Evolutionary conservation across 106 monocot species (phyloP), one percentile per base, ranked within the genome.

Genomic region (Ottelia alismoides): DNA sequence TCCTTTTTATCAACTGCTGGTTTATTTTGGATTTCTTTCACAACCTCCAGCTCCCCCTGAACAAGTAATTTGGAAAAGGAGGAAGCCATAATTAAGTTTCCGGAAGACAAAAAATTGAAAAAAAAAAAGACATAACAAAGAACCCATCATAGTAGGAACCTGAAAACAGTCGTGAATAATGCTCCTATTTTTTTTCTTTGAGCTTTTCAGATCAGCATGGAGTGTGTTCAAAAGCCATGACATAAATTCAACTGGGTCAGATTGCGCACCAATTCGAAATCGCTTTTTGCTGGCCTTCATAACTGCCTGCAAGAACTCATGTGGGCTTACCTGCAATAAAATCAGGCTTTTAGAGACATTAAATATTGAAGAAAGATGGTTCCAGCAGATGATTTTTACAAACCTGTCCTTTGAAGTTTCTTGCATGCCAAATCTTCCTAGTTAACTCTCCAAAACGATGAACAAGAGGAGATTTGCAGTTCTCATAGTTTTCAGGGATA

Each of bases 351-450:
- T n/a, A n/a, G n/a, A n/a, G n/a, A n/a, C n/a, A n/a, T n/a, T n/a
- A n/a, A n/a, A n/a, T n/a, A n/a, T n/a, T n/a, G n/a, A n/a, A n/a
- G n/a, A n/a, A n/a, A n/a, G n/a, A n/a, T n/a, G n/a, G n/a, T n/a
- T n/a, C n/a, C n/a, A n/a, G n/a, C n/a, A n/a, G n/a, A n/a, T n/a
- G n/a, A n/a, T n/a, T n/a, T n/a, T n/a, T n/a, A n/a, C n/a, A n/a
- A n/a, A 98, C 98, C 98, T 99, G 98, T 57, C 98, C 98, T 68
- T 99, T 90, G 59, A 99, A 99, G 70, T 99, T 99, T 50, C 98
- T 64, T 28, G 85, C 67, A 77, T 99, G 98, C 98, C 90, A 99
- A 70, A 99, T 75, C 64, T 99, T 99, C 30, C 90, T 67, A 14
- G 79, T 86, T 22, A 99, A 74, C 56, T 99, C 98, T 48, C 98